Conservation (phyloP, 2,329 filamentous ascomycete species). For the Fusarium austroafricanum region DNA sequence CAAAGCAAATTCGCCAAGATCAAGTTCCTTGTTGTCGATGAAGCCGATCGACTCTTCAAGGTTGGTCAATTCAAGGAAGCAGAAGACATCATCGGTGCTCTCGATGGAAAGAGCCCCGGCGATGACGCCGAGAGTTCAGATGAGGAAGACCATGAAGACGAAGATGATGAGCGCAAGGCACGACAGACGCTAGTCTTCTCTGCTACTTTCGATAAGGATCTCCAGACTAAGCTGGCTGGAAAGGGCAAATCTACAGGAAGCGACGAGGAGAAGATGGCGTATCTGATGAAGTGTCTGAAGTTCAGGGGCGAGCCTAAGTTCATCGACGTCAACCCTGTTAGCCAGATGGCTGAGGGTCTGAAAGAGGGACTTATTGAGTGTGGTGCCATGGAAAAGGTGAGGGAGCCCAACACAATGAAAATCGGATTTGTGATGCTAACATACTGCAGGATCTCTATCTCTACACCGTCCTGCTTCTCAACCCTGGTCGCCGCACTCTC, state of each 20-base stretch:
- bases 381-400: conserved; percentile 90
- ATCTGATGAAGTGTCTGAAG: conserved; percentile 88
- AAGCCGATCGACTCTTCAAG: conserved; percentile 91
- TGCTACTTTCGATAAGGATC: conserved; percentile 89
- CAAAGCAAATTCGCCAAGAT: conserved; percentile 78
- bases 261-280: conserved; percentile 88
- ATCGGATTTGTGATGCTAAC: conserved; percentile 7
- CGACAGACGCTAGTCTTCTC: conserved; percentile 96
- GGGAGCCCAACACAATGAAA: conserved; percentile 20
- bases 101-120: conserved; percentile 78
- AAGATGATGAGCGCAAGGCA: conserved; percentile 50
- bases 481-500: conserved; percentile 82
- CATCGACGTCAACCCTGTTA: conserved; percentile 89
- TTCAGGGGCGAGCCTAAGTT: conserved; percentile 90
- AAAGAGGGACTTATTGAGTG: conserved; percentile 95
- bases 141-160: conserved; percentile 60
- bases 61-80: conserved; percentile 96
- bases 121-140: conserved; percentile 64
- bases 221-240: conserved; percentile 90
- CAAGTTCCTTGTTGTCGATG: conserved; percentile 88
- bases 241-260: conserved; percentile 70
- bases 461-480: conserved; percentile 86
- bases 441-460: conserved; percentile 81
- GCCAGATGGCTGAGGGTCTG: conserved; percentile 87
- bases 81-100: conserved; percentile 83